Percentiles rank a stretch among this genome's conserved stretches.
Evolutionary conservation across 768 basidiomycete species (phyloP).

Genomic region (Naematelia aurantialba): DNA sequence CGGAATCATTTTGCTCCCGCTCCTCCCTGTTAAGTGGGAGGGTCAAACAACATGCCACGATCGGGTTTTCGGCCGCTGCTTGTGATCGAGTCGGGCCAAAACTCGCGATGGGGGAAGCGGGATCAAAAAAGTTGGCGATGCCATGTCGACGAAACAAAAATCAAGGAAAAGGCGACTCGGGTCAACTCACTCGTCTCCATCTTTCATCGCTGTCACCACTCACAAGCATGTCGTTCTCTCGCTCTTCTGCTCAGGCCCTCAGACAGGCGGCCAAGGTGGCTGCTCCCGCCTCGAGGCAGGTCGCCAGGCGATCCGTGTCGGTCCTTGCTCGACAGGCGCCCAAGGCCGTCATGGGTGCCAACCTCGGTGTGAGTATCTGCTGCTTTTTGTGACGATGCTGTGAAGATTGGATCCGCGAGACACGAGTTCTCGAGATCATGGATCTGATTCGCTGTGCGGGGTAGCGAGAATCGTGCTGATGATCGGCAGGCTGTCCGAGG

Average conservation of each 20-base stretch:
- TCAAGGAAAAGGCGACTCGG: not conserved
- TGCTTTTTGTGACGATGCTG: no score
- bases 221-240: constrained; percentile 47
- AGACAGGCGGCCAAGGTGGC: constrained; percentile 45
- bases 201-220: not conserved
- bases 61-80: not conserved
- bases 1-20: constrained; percentile 12
- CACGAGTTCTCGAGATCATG: not conserved
- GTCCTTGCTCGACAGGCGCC: constrained; percentile 45
- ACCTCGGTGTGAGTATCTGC: constrained; percentile 37
- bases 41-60: not conserved
- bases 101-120: not conserved
- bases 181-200: not conserved
- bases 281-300: constrained; percentile 28
- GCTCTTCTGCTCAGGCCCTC: constrained; percentile 43
- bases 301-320: constrained; percentile 48
- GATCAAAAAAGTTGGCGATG: not conserved
- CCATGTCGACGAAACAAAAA: not conserved
- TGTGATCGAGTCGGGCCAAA: not conserved
- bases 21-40: not conserved
- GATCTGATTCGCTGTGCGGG: no score
- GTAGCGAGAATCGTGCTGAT: no score
- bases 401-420: no score
- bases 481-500: constrained; percentile 60
- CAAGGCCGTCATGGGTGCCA: constrained; percentile 34